Evolutionary conservation across 2,329 filamentous ascomycete genomes (phyloP).

Genomic region (Macrophomina pseudophaseolina): DNA sequence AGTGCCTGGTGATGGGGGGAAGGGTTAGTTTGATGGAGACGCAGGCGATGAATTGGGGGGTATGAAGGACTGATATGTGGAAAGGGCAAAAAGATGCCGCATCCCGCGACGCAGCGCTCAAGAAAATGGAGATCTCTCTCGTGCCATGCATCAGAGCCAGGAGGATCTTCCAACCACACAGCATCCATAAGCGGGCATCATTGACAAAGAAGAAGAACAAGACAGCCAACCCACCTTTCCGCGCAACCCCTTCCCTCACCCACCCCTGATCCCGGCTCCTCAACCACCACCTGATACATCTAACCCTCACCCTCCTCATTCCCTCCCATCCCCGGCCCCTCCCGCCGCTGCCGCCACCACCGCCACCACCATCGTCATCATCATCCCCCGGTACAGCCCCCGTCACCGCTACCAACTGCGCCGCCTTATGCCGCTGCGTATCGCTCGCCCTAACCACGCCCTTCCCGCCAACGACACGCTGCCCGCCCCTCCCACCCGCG

Average conservation of each 20-base stretch:
- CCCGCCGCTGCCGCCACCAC: neutral
- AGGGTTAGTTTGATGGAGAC: neutral
- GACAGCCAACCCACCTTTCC: neutral
- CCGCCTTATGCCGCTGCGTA: conserved; percentile 6
- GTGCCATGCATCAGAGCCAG: no score
- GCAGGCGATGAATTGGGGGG: no score
- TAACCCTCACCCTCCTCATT: conserved; percentile 1
- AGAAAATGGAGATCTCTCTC: no score
- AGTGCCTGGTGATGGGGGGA: conserved; percentile 26
- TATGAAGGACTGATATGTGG: neutral
- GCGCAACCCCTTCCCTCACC: conserved; percentile 30
- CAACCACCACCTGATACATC: conserved; percentile 31
- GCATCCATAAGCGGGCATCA: no score
- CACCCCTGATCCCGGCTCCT: conserved; percentile 40
- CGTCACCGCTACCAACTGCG: conserved; percentile 15
- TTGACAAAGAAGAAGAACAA: no score
- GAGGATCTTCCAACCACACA: no score
- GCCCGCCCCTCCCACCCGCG: neutral
- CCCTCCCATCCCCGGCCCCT: conserved; percentile 3
- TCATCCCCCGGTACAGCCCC: conserved; percentile 13
- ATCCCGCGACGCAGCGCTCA: no score
- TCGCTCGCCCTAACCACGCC: conserved; percentile 3
- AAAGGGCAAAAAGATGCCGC: neutral
- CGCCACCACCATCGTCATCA: conserved; percentile 1
- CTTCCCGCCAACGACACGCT: neutral